Conservation (phyloP, 139 green algal genomes). For the Tetraselmis chui region DNA sequence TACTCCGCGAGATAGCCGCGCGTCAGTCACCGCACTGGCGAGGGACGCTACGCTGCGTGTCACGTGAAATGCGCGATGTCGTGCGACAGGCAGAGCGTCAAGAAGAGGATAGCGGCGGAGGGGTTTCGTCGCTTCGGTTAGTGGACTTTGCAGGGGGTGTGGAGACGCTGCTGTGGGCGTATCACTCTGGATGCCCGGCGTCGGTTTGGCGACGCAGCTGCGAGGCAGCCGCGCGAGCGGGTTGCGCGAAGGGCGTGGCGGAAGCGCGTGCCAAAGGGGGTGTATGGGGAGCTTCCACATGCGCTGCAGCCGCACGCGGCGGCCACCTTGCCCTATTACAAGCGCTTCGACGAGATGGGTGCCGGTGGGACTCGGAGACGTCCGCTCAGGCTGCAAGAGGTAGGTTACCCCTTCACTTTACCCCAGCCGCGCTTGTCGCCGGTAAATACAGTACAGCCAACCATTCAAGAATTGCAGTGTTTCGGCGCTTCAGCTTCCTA, state of each 20-base stretch:
- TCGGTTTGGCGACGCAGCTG: neutral
- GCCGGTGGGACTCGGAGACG: neutral
- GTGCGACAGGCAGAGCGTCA: neutral
- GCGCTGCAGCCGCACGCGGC: neutral
- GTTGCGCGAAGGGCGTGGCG: neutral
- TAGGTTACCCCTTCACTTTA: too few species aligned
- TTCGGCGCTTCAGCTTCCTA: too few species aligned
- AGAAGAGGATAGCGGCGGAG: neutral
- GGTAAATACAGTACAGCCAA: too few species aligned
- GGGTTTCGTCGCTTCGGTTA: neutral
- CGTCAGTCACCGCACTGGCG: neutral
- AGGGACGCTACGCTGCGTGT: neutral
- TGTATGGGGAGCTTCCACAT: neutral
- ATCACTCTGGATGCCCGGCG: neutral
- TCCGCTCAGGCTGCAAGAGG: neutral
- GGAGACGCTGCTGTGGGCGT: neutral
- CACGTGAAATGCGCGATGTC: neutral
- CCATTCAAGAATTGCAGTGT: too few species aligned
- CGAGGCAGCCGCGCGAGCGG: neutral
- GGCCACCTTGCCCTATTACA: neutral
- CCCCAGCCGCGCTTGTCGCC: too few species aligned
- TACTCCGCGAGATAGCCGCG: neutral
- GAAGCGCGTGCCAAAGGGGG: neutral
- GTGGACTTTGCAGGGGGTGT: neutral
- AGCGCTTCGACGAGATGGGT: neutral